Base-by-base conservation (phyloP, 2,329 filamentous ascomycete genomes). In the Claviceps quebecensis region DNA sequence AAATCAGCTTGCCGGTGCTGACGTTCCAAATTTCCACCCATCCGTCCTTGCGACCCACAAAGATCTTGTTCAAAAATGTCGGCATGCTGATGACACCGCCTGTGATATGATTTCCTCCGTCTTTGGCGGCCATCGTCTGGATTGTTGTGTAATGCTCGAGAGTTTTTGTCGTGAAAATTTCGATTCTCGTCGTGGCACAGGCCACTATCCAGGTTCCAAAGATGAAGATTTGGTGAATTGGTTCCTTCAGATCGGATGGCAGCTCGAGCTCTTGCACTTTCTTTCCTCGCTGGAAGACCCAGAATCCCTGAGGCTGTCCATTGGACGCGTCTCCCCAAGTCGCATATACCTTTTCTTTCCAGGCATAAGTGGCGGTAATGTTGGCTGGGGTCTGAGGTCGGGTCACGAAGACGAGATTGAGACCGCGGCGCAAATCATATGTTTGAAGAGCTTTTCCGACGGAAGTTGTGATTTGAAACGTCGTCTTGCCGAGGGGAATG, bases 1-100 rank as follows among this genome's bases (percentile, higher is more conserved):
- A 94, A 29, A 98, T 80, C 50, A 96, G 75, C 66, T 94, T 95
- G 47, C 80, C 90, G 3, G 87, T 95, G 63, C 86, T 94, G 54
- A 98, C 73, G 63, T 98, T 98, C 91, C 93, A 98, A 48, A 98
- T 95, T 63, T 98, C 93, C 8, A 96, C 83, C 66, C 83, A 85
- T 6, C 93, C 93, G 65, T 98, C 89, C 56, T 78, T 79, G 60
- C 88, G 83, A 9, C 88, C 94, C 2, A 88, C 86, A 57, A 97
- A 88, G 45, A 98, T 79, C 68, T 98, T 98, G 74, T 98, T 98
- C 54, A 98, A 69, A 66, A 89, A 95, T 0, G 93, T 97, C 1
- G 91, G 90, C 84, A 97, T 88, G 60, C 80, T 94, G 63, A 82
- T 85, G 58, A 95, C 77, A 48, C 84, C 81, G 23, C 86, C 86